Base-by-base conservation (phyloP, 768 basidiomycete species). In the Mycena kentingensis region DNA sequence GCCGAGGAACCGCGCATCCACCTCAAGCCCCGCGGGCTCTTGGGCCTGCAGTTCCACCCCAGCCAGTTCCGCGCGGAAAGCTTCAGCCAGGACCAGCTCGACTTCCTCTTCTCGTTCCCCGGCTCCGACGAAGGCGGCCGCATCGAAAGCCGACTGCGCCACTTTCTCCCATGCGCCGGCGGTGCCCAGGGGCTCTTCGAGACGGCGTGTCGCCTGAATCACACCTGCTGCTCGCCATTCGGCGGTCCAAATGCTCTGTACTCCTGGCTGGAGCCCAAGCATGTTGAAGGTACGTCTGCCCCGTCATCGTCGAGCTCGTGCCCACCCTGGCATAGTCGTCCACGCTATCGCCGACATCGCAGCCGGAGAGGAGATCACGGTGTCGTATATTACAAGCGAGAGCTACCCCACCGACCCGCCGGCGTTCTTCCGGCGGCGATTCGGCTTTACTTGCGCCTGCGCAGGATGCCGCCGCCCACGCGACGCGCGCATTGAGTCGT, bases 1-100 rank as follows among this genome's bases (percentile, higher is more conserved):
- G 49, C 54, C 16, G 54, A 55, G 39, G 46, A 28, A 46, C 54
- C 54, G 22, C 15, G 54, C 6, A 55, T 55, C 24, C 37, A n/a
- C 4, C 21, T 55, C n/a, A n/a, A n/a, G n/a, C 19, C 36, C 54
- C 22, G 16, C 19, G 7, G 15, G 6, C 24, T n/a, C n/a, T n/a
- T 10, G 32, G 11, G 18, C 13, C 34, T 21, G 28, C 13, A 13
- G 16, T 35, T 28, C 37, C 13, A 15, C 16, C 6, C 7, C 16
- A 26, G 45, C 46, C 16, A 12, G 41, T 7, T 25, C 38, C 4
- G 10, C 21, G n/a, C n/a, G n/a, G n/a, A n/a, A n/a, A n/a, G n/a
- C 5, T 16, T 53, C 8, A 34, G 45, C 16, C 22, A 19, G 32
- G 52, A 53, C 3, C 45, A 53, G 18, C 4, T 22, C 29, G 12